phyloP scores from a whole-genome alignment of 2,329 filamentous ascomycete species.

The Sporothrix luriei region DNA sequence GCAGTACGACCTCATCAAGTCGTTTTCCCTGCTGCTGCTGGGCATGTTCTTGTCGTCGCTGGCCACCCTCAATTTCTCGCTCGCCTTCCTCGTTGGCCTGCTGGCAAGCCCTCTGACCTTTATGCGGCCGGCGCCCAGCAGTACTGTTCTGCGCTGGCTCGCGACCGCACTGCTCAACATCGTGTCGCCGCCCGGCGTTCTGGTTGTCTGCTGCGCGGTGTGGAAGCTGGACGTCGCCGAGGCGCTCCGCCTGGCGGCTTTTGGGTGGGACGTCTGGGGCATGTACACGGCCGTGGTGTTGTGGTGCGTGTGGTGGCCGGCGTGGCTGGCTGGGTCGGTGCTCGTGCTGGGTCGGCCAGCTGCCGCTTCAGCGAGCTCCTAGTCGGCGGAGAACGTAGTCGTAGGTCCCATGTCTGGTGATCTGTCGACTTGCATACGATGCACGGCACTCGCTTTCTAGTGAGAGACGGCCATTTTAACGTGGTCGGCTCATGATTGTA shows the following conservation, averaged over 20 bases:
- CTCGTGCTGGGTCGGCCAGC: constrained; percentile 52
- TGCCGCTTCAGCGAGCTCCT: neutral
- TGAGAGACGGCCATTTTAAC: neutral
- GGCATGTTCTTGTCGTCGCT: constrained; percentile 91
- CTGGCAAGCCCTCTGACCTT: constrained; percentile 80
- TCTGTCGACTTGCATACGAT: neutral
- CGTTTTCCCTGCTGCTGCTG: constrained; percentile 86
- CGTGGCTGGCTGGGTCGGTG: constrained; percentile 71
- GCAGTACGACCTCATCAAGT: constrained; percentile 78
- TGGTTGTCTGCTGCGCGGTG: constrained; percentile 51
- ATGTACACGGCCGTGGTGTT: constrained; percentile 86
- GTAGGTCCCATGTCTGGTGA: neutral
- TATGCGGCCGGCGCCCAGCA: constrained; percentile 51
- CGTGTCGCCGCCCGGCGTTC: constrained; percentile 64
- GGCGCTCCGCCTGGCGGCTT: constrained; percentile 72
- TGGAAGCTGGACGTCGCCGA: constrained; percentile 52
- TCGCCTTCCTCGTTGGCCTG: constrained; percentile 82
- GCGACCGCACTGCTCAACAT: constrained; percentile 58
- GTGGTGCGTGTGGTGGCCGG: constrained; percentile 97
- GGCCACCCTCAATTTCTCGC: constrained; percentile 92
- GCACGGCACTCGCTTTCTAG: neutral
- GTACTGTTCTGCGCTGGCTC: constrained; percentile 46
- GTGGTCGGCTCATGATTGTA: neutral
- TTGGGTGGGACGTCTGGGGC: constrained; percentile 87
- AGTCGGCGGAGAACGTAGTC: neutral